Percentiles rank a stretch among this genome's conserved stretches.
phyloP scores from a whole-genome alignment of 805 yeast species.

The Clavispora asparagi region DNA sequence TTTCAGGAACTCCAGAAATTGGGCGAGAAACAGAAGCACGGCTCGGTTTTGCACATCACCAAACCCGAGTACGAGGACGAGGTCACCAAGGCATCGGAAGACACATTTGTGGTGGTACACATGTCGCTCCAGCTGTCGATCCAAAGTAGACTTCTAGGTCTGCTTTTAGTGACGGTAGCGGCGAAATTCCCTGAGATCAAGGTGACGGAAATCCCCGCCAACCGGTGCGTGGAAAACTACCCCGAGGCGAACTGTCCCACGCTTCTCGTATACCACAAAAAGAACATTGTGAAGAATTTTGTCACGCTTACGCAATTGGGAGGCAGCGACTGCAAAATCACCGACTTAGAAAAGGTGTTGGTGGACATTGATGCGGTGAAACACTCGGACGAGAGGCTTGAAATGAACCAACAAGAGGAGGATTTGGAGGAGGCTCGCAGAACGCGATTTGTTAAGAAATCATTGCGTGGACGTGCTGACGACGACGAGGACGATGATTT shows the following conservation, averaged over 20 bases:
- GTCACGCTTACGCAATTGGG: conserved; percentile 79
- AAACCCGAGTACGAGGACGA: conserved; percentile 86
- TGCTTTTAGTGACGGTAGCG: conserved; percentile 56
- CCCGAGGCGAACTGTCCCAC: conserved; percentile 93
- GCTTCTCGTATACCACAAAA: conserved; percentile 70
- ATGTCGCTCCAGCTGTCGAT: conserved; percentile 61
- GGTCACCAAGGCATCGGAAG: conserved; percentile 74
- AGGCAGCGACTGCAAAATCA: conserved; percentile 67
- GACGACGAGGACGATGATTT: conserved; percentile 21
- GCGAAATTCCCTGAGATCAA: conserved; percentile 72
- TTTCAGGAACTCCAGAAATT: conserved; percentile 66
- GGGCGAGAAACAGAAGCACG: conserved; percentile 57
- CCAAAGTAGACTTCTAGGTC: conserved; percentile 68
- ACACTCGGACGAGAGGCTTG: conserved; percentile 61
- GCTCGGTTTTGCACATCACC: conserved; percentile 69
- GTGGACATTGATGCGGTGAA: conserved; percentile 63
- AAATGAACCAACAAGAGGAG: conserved; percentile 49
- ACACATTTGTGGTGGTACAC: conserved; percentile 67
- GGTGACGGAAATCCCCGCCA: conserved; percentile 87
- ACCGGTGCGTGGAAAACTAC: conserved; percentile 86
- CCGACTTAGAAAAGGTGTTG: conserved; percentile 70
- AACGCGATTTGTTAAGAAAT: conserved; percentile 52
- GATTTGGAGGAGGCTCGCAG: conserved; percentile 49
- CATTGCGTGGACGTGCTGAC: conserved; percentile 38
- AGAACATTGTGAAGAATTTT: conserved; percentile 72